These are phyloP conservation scores for Eucalyptus globulus DNA, from an alignment of 345 rosid species.

Conservation along the genomic window DNA sequence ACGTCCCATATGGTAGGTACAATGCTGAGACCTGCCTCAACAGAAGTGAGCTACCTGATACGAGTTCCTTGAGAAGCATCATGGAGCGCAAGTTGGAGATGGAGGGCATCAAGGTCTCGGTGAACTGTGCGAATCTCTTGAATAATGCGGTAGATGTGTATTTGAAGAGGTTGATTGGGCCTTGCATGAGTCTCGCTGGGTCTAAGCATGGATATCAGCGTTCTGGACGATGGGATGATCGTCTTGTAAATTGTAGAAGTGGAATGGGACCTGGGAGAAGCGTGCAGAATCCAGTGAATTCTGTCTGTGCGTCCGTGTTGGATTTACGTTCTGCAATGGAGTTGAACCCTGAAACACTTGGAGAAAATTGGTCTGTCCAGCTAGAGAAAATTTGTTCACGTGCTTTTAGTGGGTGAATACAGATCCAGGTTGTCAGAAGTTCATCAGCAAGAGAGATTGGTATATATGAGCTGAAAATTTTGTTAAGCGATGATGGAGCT, in stretches of 20 bases:
- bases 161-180: constrained; percentile 64
- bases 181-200: constrained; percentile 51
- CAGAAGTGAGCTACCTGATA: constrained; percentile 63
- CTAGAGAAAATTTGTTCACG: constrained; percentile 51
- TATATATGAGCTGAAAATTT: neutral
- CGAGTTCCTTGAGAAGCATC: constrained; percentile 49
- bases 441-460: neutral
- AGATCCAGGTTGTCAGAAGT: neutral
- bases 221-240: constrained; percentile 4
- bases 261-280: constrained; percentile 4
- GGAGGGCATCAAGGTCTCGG: constrained; percentile 40
- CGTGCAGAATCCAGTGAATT: constrained; percentile 7
- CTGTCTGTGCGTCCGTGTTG: constrained; percentile 22
- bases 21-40: constrained; percentile 36
- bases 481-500: neutral
- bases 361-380: constrained; percentile 56
- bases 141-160: constrained; percentile 62
- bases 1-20: constrained; percentile 2
- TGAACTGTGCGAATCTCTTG: constrained; percentile 57
- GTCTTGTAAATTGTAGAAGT: neutral
- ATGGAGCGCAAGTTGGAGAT: constrained; percentile 57
- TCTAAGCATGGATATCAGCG: constrained; percentile 16
- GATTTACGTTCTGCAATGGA: constrained; percentile 59
- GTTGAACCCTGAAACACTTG: constrained; percentile 56
- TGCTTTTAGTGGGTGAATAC: neutral